Conservation (phyloP, 768 basidiomycete genomes). For the Leucocoprinus leucothites region DNA sequence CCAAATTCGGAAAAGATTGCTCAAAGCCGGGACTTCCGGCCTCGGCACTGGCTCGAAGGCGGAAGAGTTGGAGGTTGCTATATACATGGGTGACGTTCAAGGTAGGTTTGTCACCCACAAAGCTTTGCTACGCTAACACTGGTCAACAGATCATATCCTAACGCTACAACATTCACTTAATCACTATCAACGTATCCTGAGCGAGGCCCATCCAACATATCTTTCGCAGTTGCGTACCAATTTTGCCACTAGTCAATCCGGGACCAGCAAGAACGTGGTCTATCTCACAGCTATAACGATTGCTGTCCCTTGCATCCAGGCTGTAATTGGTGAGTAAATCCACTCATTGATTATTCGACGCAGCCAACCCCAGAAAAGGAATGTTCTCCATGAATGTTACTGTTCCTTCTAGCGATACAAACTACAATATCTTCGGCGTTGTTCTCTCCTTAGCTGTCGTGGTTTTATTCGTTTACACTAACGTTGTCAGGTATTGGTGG, state of each 20-base stretch:
- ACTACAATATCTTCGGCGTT: conserved; percentile 52
- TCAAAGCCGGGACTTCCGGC: conserved; percentile 32
- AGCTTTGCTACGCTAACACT: conserved; percentile 9
- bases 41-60: conserved; percentile 36
- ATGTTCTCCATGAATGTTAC: conserved; percentile 64
- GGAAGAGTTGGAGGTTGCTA: conserved; percentile 68
- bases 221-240: conserved; percentile 70
- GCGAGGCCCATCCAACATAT: conserved; percentile 85
- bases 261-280: conserved; percentile 64
- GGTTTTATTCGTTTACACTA: conserved; percentile 42
- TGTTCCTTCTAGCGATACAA: conserved; percentile 52
- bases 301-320: conserved; percentile 61
- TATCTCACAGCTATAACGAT: conserved; percentile 66
- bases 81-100: conserved; percentile 91
- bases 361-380: conserved; percentile 38
- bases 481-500: conserved; percentile 64
- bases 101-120: conserved; percentile 45
- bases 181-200: conserved; percentile 86
- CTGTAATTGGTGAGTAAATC: conserved; percentile 48
- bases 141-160: conserved; percentile 75
- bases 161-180: conserved; percentile 80
- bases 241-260: conserved; percentile 54
- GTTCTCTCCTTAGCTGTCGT: conserved; percentile 44
- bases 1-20: conserved; percentile 72
- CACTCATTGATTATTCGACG: conserved; percentile 1